Percentiles rank a stretch among this genome's conserved stretches.
Evolutionary conservation across 441 rosid genomes (phyloP).

Genomic region (Jatropha multifida): DNA sequence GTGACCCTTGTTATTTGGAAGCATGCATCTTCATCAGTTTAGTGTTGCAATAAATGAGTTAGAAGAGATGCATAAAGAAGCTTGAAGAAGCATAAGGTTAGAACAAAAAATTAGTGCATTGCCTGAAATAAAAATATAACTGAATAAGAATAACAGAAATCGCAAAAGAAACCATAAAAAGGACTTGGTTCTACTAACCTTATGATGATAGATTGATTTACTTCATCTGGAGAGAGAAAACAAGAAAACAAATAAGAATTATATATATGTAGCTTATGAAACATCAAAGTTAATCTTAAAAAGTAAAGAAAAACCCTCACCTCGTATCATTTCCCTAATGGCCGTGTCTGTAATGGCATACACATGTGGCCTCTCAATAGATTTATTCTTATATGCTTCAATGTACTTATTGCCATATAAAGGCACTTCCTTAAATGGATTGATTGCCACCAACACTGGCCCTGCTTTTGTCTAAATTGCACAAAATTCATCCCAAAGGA

Average conservation of each 20-base stretch:
- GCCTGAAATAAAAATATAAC: neutral
- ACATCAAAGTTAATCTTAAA: conserved; percentile 13
- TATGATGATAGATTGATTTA: conserved; percentile 97
- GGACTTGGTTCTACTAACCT: conserved; percentile 56
- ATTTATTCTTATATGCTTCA: conserved; percentile 80
- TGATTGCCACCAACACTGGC: conserved; percentile 92
- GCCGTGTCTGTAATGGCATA: conserved; percentile 97
- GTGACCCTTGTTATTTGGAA: neutral
- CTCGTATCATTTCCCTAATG: conserved; percentile 95
- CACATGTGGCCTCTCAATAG: conserved; percentile 86
- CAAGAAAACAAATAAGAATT: conserved; percentile 31
- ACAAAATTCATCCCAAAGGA: conserved; percentile 23
- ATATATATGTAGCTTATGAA: neutral
- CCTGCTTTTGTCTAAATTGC: conserved; percentile 91
- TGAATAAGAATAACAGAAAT: neutral
- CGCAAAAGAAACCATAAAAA: conserved; percentile 10
- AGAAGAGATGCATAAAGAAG: neutral
- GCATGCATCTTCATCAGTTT: neutral
- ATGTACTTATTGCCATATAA: conserved; percentile 75
- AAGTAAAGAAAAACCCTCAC: conserved; percentile 37
- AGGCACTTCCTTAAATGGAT: conserved; percentile 93
- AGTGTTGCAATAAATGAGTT: neutral
- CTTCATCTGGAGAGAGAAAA: conserved; percentile 78
- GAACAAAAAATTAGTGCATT: neutral
- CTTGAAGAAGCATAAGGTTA: neutral